Base-by-base conservation (phyloP, 1,139 yeast species). In the Taphrina wiesneri region DNA sequence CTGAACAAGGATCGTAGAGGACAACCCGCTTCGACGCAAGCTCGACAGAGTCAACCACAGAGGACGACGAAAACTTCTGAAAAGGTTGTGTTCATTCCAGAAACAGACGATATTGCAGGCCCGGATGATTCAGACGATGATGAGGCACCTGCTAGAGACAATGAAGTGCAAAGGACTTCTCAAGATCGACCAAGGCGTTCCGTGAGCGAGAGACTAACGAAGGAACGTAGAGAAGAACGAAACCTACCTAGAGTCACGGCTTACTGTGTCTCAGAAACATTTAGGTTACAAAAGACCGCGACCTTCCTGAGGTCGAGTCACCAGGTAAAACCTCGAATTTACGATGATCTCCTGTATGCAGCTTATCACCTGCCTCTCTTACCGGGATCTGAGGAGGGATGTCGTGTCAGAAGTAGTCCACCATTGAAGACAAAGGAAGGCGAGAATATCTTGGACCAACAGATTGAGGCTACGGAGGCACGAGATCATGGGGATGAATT, bases 331-430 rank as follows among this genome's bases (percentile, higher is more conserved):
- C 96, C 97, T 0, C 79, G 97, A 68, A 75, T 88, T 30, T 92
- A 92, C 72, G 97, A 91, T 75, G 97, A 92, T 72, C 95, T 91
- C 7, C 77, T 92, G 34, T 92, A 91, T 74, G 95, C 90, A 1
- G 96, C 97, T 0, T 92, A 92, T 73, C 83, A 91, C 34, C 79
- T 92, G 57, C 98, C 98, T 0, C 78, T 92, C 39, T 78, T 91
- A 2, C 96, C 96, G 0, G 97, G 97, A 1, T 85, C 83, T 62
- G 76, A 75, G 30, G 91, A 88, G 70, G 96, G 96, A 0, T 87
- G 84, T 70, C 79, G 97, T 67, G 88, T 92, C 6, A 86, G 85
- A 74, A 88, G 96, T 3, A 90, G 90, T 34, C 67, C 67, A 5
- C 63, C 56, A 17, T 32, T 63, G 28, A 54, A 41, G 46, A 49